Base-by-base conservation (phyloP, 345 rosid genomes). In the Heritiera fomes region DNA sequence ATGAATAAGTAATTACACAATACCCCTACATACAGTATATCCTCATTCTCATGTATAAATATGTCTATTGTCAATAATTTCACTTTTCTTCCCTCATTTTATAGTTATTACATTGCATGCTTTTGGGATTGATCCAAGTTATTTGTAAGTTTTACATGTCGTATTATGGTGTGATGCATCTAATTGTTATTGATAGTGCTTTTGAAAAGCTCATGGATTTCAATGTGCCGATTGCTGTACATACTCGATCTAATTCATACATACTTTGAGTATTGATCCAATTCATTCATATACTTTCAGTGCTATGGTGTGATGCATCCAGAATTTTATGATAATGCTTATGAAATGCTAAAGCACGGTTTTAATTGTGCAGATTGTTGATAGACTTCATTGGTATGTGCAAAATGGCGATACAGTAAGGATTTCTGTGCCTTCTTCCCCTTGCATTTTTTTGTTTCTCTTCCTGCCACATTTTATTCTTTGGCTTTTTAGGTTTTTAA, bases 361-460 rank as follows among this genome's bases (percentile, higher is more conserved):
- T 71, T 79, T 64, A 61, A 28, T 47, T 85, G 49, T 83, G 90
- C 97, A 96, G 99, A 87, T 96, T 81, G 97, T 86, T 75, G 94
- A 91, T 77, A 87, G 81, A 76, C 94, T 96, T 45, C 99, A 91
- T 79, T 94, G 88, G 90, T 95, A 95, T 80, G 93, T 90, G 32
- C 81, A 82, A 78, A 88, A 89, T 86, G 97, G 94, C 81, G 98
- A 95, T 86, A 95, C 83, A 89, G 99, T 95, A 79, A 90, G 91
- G 79, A 47, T 80, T 77, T 45, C 28, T 66, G 64, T 55, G 61
- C 74, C 43, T 38, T 55, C 10, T 7, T 15, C 20, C 53, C 18
- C 10, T 11, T 0, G n/a, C 43, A 15, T 8, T 14, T 13, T 46
- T 18, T 20, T 41, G n/a, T 13, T 15, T 56, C 55, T 56, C 67